A percentile compares a stretch with the other conserved stretches of the same genome.
phyloP scores from a whole-genome alignment of 495 filamentous ascomycete genomes.

The Penicillium fimorum region DNA sequence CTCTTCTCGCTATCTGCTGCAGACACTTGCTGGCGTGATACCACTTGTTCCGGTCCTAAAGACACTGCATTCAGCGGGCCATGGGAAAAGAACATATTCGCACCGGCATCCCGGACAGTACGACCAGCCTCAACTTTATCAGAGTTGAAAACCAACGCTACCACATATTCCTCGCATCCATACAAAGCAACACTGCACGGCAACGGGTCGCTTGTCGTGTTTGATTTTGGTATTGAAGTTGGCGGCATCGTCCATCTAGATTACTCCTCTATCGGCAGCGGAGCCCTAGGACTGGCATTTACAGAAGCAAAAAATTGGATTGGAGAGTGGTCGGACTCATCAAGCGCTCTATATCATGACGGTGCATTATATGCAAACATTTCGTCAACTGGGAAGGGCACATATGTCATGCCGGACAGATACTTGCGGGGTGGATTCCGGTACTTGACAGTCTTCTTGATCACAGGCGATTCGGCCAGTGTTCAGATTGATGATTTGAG shows the following conservation, averaged over 20 bases:
- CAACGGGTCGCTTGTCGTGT: constrained; percentile 50
- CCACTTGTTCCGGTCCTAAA: constrained; percentile 52
- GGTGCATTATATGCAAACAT: constrained; percentile 54
- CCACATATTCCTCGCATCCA: constrained; percentile 26
- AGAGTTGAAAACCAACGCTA: constrained; percentile 32
- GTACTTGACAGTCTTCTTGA: constrained; percentile 57
- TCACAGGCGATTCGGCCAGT: constrained; percentile 30
- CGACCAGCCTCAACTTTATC: constrained; percentile 47
- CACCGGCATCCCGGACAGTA: constrained; percentile 54
- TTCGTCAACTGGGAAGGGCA: constrained; percentile 39
- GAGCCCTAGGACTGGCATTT: constrained; percentile 58
- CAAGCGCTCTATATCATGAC: constrained; percentile 54
- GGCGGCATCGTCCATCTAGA: constrained; percentile 54
- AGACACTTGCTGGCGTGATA: constrained; percentile 55
- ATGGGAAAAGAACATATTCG: constrained; percentile 62
- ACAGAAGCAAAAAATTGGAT: constrained; percentile 63
- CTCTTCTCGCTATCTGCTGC: constrained; percentile 23
- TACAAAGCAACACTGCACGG: constrained; percentile 34
- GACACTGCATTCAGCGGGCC: constrained; percentile 54
- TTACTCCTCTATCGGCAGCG: constrained; percentile 45
- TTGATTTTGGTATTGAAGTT: constrained; percentile 60
- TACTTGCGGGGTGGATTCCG: constrained; percentile 60
- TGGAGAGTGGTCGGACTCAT: constrained; percentile 58
- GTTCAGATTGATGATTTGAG: constrained; percentile 43
- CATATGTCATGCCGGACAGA: constrained; percentile 53